Base-by-base conservation (phyloP, 1,284 basidiomycete genomes). In the Cryptococcus amylolentus region DNA sequence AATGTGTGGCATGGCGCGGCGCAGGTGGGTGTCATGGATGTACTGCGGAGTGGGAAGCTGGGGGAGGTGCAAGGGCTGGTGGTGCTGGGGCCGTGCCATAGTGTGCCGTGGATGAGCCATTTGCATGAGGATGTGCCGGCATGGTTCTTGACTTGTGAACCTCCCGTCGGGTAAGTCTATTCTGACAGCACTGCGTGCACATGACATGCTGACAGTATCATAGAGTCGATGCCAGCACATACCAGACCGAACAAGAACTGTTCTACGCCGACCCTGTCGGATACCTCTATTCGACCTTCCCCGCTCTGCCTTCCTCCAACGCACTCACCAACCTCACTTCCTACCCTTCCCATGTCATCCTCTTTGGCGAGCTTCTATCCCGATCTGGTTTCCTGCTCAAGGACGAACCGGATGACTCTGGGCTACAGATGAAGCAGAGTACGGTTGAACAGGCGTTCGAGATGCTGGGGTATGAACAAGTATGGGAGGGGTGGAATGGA, bases 1-100 rank as follows among this genome's bases (percentile, higher is more conserved):
- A 78, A 86, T 31, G 68, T 84, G 18, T 83, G 86, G 62, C 92
- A 96, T 71, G 86, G 86, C 53, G 81, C 82, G 42, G 90, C 85
- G 7, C 92, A 94, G 60, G 84, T 93, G 51, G 79, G 80, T 43
- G 88, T 91, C 18, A 82, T 89, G 77, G 82, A 59, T 63, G 64
- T 59, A 8, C 77, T 60, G 20, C 63, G 61, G 23, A 18, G 55
- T 20, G 58, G 63, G 54, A 58, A 50, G 9, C 58, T 64, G 4
- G 68, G 69, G 0, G 27, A 55, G 3, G 64, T 72, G 27, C 50
- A 49, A 0, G 84, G 85, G 8, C 77, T 96, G 14, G 92, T 89
- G 1, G 87, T 91, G 60, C 78, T 98, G 18, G 95, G 93, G 89
- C 96, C 96, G 3, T 99, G 96, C 65, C 96, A 99, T 78, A 96